Evolutionary conservation across 257 asterid species (phyloP), one percentile per base, ranked within the genome.

Genomic region (Oldenlandia corymbosa): DNA sequence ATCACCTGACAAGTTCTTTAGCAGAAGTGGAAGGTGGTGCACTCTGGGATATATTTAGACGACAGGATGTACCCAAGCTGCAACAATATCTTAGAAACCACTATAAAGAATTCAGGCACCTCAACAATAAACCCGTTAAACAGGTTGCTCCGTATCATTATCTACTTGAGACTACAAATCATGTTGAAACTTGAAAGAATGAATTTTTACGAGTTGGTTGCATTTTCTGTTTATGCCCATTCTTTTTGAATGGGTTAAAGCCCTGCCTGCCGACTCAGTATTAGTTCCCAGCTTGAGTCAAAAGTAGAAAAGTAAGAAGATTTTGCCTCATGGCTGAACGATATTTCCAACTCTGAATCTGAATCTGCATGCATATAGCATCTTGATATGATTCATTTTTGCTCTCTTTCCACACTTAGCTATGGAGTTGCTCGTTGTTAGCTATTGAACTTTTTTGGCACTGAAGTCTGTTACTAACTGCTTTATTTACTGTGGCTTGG

Each of bases 31-130:
- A 78, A 39, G 94, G 91, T 45, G 95, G 85, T 69, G 96, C 95
- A 55, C 74, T 84, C 27, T 91, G 96, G 96, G 96, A 88, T 65
- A 88, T 91, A 46, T 88, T 91, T 65, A 80, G 96, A 17, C 76
- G 83, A 55, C 67, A 84, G 66, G 98, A 88, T 79, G 86, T 88
- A 32, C 84, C 89, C 63, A 74, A 72, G 74, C 73, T 91, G 64
- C 70, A 70, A 31, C 78, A 78, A 62, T 88, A 88, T 74, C 74
- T 91, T 58, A 66, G 21, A 43, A 79, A 74, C 71, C 96, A 85
- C 72, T 73, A 71, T 11, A 81, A 67, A 61, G 90, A 91, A 78
- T 87, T 90, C 68, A 71, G 77, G 60, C 94, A 81, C 69, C 61
- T 50, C 1, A 54, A 50, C 32, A 69, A 76, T 51, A 63, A 53